Conservation (phyloP, 345 rosid genomes). For the Rhizophora mangle region DNA sequence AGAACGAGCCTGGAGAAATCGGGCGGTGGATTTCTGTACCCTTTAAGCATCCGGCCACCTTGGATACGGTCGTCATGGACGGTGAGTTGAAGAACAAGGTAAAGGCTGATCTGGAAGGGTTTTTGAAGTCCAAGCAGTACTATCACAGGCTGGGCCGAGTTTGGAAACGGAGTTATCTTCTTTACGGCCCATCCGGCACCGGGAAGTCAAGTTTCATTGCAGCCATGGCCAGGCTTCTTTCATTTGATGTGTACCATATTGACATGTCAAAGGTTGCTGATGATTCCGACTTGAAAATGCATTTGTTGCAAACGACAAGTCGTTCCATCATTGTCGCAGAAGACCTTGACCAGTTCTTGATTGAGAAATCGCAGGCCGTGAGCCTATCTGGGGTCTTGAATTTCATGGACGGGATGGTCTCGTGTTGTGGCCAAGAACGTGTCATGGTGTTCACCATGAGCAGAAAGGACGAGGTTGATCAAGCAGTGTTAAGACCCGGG, state of each 20-base stretch:
- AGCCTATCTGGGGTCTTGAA: constrained; percentile 20
- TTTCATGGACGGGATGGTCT: constrained; percentile 29
- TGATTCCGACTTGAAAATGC: constrained; percentile 23
- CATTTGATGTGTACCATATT: constrained; percentile 26
- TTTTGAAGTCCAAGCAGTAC: constrained; percentile 25
- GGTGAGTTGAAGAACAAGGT: constrained; percentile 22
- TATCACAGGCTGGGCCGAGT: constrained; percentile 26
- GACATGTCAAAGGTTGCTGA: constrained; percentile 10
- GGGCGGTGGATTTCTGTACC: constrained; percentile 23
- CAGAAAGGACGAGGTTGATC: constrained; percentile 10
- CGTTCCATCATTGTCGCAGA: constrained; percentile 23
- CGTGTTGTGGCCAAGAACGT: constrained; percentile 25
- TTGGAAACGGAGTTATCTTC: constrained; percentile 28
- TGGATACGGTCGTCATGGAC: constrained; percentile 29
- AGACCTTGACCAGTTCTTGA: constrained; percentile 20
- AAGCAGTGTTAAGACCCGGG: constrained; percentile 19
- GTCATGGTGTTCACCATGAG: constrained; percentile 23
- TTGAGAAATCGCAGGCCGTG: constrained; percentile 3
- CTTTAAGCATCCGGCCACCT: constrained; percentile 30
- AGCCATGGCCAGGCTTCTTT: constrained; percentile 26
- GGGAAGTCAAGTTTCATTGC: constrained; percentile 33
- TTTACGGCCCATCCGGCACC: constrained; percentile 24
- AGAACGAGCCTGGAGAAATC: not conserved
- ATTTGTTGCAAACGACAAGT: constrained; percentile 21
- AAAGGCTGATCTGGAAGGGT: constrained; percentile 25